A percentile compares a stretch with the other conserved stretches of the same genome.
Evolutionary conservation across 2,329 filamentous ascomycete species (phyloP).

Genomic region (Didymella segeticola): DNA sequence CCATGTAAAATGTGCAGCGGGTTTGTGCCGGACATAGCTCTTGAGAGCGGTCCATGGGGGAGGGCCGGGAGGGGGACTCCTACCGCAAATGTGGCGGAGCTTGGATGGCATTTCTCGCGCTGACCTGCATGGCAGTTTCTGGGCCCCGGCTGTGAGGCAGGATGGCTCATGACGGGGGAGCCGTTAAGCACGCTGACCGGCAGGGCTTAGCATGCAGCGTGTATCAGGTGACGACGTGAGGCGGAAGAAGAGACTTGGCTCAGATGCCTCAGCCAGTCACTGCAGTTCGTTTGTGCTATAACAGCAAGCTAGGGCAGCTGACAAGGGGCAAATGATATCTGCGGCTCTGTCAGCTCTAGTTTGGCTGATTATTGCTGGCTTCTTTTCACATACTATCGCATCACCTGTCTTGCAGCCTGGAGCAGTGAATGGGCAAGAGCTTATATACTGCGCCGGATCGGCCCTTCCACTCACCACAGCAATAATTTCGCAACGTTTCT

Average conservation of each 20-base stretch:
- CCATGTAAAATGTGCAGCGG: neutral
- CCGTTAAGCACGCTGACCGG: constrained; percentile 33
- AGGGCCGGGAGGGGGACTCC: constrained; percentile 3
- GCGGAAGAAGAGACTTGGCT: constrained; percentile 22
- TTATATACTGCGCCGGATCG: constrained; percentile 8
- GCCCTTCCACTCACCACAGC: constrained; percentile 1
- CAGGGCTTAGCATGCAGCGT: constrained; percentile 26
- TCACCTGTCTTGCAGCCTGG: constrained; percentile 3
- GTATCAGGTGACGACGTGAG: constrained; percentile 34
- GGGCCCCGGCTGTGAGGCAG: constrained; percentile 29
- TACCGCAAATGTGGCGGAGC: constrained; percentile 37
- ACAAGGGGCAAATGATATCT: constrained; percentile 29
- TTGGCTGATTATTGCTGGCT: constrained; percentile 9
- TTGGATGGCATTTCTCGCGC: constrained; percentile 29
- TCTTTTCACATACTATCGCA: constrained; percentile 1
- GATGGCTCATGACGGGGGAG: constrained; percentile 23
- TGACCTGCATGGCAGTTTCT: constrained; percentile 20
- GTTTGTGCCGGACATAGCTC: constrained; percentile 11
- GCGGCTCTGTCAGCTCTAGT: constrained; percentile 42
- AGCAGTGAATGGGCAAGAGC: constrained; percentile 1
- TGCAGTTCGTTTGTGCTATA: constrained; percentile 15
- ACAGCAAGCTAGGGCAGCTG: constrained; percentile 17
- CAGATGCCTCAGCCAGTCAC: constrained; percentile 26
- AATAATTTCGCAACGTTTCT: neutral
- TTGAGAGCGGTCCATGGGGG: neutral